Evolutionary conservation across 2,329 filamentous ascomycete species (phyloP), one percentile per base, ranked within the genome.

Genomic region (Coniella vitis): DNA sequence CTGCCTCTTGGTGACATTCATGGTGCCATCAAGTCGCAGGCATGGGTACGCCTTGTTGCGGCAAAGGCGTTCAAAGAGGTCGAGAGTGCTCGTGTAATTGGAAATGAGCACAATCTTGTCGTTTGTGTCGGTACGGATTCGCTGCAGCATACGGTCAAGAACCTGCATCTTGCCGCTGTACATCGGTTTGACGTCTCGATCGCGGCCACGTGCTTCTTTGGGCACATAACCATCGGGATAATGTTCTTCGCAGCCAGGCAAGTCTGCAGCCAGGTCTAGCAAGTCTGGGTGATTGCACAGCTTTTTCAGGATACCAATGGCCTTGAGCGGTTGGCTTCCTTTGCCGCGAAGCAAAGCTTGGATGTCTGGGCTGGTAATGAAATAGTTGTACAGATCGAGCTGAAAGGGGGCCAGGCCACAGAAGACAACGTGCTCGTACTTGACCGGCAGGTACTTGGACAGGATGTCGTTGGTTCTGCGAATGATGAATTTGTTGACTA

Each of bases 91-190:
- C 0, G 93, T 98, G 68, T 97, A 98, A 63, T 98, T 98, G 67
- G 89, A 95, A 66, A 98, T 98, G 49, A 98, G 79, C 12, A 98
- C 93, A 60, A 98, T 98, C 68, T 98, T 98, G 76, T 98, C 93
- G 60, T 95, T 96, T 1, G 93, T 97, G 60, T 97, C 91, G 59
- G 90, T 84, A 14, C 89, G 87, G 58, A 98, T 98, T 22, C 91
- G 86, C 31, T 90, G 89, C 43, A 98, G 80, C 94, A 98, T 98
- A 49, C 90, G 84, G 62, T 96, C 93, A n/a, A 98, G 79, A 3
- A 98, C 93, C 60, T 88, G 83, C 90, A 98, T 96, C 68, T 98
- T 98, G 42, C 93, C 94, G 2, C 90, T 96, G 64, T 96, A 96
- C 87, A 87, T 95, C 1, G 90, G 81, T 65, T 93, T 95, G 59